A percentile compares a stretch with the other conserved stretches of the same genome.
Evolutionary conservation across 2,329 filamentous ascomycete species (phyloP).

Genomic region (Ophiostoma ulmi): DNA sequence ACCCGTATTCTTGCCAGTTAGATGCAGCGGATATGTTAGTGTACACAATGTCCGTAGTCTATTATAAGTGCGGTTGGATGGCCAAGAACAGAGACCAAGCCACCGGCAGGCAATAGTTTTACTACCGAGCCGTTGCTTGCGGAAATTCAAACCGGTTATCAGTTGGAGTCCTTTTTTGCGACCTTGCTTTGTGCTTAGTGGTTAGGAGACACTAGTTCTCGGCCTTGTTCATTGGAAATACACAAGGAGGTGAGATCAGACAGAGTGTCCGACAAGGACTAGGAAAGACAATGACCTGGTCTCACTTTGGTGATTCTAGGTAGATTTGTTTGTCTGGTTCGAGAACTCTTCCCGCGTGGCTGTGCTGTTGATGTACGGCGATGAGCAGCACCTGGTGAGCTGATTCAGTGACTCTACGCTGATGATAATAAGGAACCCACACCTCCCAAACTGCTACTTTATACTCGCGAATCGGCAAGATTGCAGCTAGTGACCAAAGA

Average conservation of each 20-base stretch:
- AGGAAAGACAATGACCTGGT: not conserved
- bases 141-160: not conserved
- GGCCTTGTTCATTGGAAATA: not conserved
- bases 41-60: not conserved
- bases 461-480: not conserved
- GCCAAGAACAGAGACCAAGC: not conserved
- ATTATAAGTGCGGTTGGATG: not conserved
- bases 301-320: not conserved
- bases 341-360: not conserved
- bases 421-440: not conserved
- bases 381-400: not conserved
- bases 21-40: not conserved
- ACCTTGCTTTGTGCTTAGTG: not conserved
- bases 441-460: not conserved
- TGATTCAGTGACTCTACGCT: not conserved
- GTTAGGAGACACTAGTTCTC: not conserved
- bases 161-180: not conserved
- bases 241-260: not conserved
- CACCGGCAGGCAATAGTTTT: not conserved
- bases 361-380: not conserved
- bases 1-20: conserved; percentile 4
- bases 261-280: not conserved
- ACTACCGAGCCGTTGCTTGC: not conserved
- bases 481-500: not conserved
- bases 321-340: not conserved